Evolutionary conservation across 2,329 filamentous ascomycete genomes (phyloP), one percentile per base, ranked within the genome.

Genomic region (Stagonosporopsis chrysanthemi): DNA sequence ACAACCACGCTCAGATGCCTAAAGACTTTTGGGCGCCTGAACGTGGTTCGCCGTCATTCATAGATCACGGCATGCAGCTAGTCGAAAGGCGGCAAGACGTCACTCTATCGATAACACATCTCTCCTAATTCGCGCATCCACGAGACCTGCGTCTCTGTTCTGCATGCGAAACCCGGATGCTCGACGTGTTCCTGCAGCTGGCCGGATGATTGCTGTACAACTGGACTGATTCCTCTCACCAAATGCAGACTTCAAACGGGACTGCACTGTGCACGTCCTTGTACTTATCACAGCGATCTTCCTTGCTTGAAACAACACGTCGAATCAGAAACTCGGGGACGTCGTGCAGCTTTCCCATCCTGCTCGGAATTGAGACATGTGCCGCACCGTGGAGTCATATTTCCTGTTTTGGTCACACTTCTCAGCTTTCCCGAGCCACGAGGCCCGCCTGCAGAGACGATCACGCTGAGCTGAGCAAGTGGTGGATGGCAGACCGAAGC

Each of bases 381-480:
- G 49, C 49, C 33, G 51, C 51, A 36, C 39, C 31, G 64, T 64
- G 62, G 42, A 57, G 54, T 44, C 48, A 43, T 26, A 15, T 36
- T 52, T 38, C 54, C 39, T 58, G 58, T 57, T 52, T n/a, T 36
- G 44, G 46, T 38, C 45, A 46, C 26, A 48, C 48, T 43, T 23
- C 33, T 54, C 46, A 51, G 41, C 33, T 56, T 40, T 31, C 11
- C 52, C 26, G 38, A 28, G 51, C 24, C 63, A 67, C 63, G 64
- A 60, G 66, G 56, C 45, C 24, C 56, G 53, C 44, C 39, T 60
- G 61, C 66, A 62, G 59, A 39, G 59, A 42, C 46, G 43, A 49
- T 23, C 33, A 42, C 11, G 39, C 44, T 41, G 41, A 53, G 56
- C 47, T 55, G 50, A 43, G 45, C 15, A 45, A 24, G 19, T 49